phyloP scores from a whole-genome alignment of 1,284 basidiomycete genomes.

The Inonotus obliquus region DNA sequence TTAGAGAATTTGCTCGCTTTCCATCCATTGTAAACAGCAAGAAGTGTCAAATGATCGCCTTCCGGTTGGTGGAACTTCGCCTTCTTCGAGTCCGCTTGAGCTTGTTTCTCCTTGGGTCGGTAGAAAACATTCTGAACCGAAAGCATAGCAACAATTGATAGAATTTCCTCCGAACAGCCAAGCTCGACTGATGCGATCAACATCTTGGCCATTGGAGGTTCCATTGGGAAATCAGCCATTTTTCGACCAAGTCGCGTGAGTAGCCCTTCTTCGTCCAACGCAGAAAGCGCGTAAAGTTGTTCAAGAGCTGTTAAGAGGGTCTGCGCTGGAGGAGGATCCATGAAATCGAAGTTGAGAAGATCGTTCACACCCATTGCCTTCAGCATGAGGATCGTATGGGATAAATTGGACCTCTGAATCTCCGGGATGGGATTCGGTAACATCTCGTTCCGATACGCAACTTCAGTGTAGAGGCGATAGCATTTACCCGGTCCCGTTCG shows the following conservation, averaged over 20 bases:
- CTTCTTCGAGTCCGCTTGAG: slow-evolving; percentile 98
- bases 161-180: slow-evolving; percentile 95
- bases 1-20: slow-evolving; percentile 92
- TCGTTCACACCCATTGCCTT: slow-evolving; percentile 99
- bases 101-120: slow-evolving; percentile 97
- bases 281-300: slow-evolving; percentile 90
- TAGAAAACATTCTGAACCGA: slow-evolving; percentile 97
- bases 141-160: slow-evolving; percentile 97
- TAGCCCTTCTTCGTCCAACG: slow-evolving; percentile 94
- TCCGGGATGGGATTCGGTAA: slow-evolving; percentile 96
- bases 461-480: slow-evolving; percentile 96
- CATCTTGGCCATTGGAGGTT: slow-evolving; percentile 96
- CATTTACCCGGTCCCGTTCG: slow-evolving; percentile 98
- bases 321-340: slow-evolving; percentile 97
- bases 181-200: slow-evolving; percentile 96
- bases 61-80: slow-evolving; percentile 98
- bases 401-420: slow-evolving; percentile 93
- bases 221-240: slow-evolving; percentile 99
- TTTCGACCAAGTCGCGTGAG: slow-evolving; percentile 93
- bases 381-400: slow-evolving; percentile 89
- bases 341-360: slow-evolving; percentile 96
- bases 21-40: slow-evolving; percentile 99
- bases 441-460: slow-evolving; percentile 98
- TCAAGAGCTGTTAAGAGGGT: slow-evolving; percentile 96
- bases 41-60: slow-evolving; percentile 92